These are phyloP conservation scores for Euphorbia schlechtendalii DNA, from an alignment of 441 rosid species.

Conservation along the genomic window DNA sequence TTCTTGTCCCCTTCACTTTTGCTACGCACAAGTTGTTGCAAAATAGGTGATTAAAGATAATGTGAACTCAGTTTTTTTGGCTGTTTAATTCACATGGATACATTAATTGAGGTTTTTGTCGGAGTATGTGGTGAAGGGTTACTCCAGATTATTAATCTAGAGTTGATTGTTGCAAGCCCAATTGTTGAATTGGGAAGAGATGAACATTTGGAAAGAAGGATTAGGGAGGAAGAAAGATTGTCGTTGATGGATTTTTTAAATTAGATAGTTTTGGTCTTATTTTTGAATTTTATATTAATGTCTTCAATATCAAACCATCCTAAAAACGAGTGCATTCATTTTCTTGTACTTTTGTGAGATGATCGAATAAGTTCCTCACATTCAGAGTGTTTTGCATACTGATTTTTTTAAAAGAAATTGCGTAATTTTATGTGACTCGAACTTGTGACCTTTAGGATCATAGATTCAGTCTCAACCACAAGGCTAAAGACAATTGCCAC, in stretches of 20 bases:
- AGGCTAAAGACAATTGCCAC: too few species aligned
- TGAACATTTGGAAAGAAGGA: neutral
- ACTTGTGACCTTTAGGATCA: too few species aligned
- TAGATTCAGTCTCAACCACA: too few species aligned
- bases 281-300: neutral
- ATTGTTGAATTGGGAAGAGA: neutral
- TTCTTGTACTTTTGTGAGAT: neutral
- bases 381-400: neutral
- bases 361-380: neutral
- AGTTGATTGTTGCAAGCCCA: too few species aligned
- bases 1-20: neutral
- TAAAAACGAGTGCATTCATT: neutral
- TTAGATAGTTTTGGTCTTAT: neutral
- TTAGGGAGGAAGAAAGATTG: neutral
- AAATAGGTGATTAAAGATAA: neutral
- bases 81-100: neutral
- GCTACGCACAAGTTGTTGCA: neutral
- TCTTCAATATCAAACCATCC: neutral
- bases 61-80: neutral
- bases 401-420: too few species aligned
- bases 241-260: neutral
- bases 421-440: too few species aligned
- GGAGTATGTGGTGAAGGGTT: neutral
- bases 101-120: neutral
- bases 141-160: neutral